These are phyloP conservation scores for Capillidium heterosporum DNA, from an alignment of 371 early-diverging fungal species.

Conservation along the genomic window DNA sequence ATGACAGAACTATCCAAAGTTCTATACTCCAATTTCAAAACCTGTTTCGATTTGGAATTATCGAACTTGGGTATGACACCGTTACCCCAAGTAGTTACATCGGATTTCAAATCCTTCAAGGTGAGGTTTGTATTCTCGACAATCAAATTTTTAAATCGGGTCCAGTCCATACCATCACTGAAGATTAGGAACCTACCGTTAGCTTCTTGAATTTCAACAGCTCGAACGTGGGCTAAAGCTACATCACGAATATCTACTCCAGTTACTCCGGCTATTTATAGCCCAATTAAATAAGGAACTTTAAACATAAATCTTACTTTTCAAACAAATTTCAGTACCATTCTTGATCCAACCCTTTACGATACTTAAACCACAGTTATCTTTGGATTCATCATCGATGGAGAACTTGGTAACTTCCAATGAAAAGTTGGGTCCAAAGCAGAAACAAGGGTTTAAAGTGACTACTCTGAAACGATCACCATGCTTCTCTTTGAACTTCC, in stretches of 20 bases:
- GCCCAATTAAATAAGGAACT: no score
- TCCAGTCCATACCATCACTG: neutral
- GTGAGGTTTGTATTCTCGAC: neutral
- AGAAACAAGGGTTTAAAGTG: neutral
- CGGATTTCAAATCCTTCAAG: neutral
- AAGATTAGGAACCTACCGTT: neutral
- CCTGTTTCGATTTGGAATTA: neutral
- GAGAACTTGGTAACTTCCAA: neutral
- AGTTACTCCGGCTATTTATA: neutral
- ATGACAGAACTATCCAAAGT: neutral
- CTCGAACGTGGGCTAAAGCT: neutral
- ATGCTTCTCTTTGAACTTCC: constrained; percentile 1
- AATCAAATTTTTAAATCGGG: neutral
- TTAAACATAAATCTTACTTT: no score
- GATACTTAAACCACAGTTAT: no score
- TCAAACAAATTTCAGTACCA: no score
- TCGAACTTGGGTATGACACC: neutral
- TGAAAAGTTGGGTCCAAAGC: neutral
- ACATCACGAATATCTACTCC: constrained; percentile 3
- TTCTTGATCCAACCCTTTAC: no score
- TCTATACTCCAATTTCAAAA: neutral
- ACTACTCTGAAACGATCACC: neutral
- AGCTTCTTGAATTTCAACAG: neutral
- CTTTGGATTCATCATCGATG: neutral
- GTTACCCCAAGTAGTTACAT: no score